Evolutionary conservation across 2,329 filamentous ascomycete genomes (phyloP).

Genomic region (Diaporthe ampelina): DNA sequence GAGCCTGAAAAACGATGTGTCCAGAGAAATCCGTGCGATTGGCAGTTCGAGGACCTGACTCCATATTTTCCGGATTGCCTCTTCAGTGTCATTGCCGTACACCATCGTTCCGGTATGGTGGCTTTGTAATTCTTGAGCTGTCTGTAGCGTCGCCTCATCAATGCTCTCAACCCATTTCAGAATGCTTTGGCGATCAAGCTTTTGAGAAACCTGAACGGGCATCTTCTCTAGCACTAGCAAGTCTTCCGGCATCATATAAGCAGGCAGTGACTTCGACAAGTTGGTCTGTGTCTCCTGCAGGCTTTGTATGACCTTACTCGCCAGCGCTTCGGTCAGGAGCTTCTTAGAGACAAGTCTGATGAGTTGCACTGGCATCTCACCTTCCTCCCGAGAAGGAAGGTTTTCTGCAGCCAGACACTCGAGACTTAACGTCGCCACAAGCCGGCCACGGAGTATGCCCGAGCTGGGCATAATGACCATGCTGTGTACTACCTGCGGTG

Average conservation of each 20-base stretch:
- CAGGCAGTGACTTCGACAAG: slow-evolving; percentile 50
- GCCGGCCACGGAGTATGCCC: neutral
- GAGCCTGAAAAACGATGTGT: slow-evolving; percentile 72
- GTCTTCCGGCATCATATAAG: neutral
- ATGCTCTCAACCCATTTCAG: neutral
- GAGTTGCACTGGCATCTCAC: neutral
- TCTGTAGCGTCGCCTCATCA: neutral
- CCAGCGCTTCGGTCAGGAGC: neutral
- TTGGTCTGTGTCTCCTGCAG: slow-evolving; percentile 48
- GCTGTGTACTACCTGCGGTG: neutral
- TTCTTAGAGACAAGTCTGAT: neutral
- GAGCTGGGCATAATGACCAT: neutral
- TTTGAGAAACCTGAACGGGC: neutral
- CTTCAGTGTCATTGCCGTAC: slow-evolving; percentile 48
- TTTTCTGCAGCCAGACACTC: neutral
- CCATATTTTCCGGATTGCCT: slow-evolving; percentile 46
- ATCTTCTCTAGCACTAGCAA: neutral
- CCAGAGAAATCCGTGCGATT: slow-evolving; percentile 40
- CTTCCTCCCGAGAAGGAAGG: neutral
- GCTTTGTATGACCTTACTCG: neutral
- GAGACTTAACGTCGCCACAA: neutral
- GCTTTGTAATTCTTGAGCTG: neutral
- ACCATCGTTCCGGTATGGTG: neutral
- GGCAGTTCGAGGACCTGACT: neutral
- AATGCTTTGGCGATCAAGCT: neutral